A percentile compares a stretch with the other conserved stretches of the same genome.
Conservation (phyloP, 78 protist genomes). For the Speleostelium caveatum region DNA sequence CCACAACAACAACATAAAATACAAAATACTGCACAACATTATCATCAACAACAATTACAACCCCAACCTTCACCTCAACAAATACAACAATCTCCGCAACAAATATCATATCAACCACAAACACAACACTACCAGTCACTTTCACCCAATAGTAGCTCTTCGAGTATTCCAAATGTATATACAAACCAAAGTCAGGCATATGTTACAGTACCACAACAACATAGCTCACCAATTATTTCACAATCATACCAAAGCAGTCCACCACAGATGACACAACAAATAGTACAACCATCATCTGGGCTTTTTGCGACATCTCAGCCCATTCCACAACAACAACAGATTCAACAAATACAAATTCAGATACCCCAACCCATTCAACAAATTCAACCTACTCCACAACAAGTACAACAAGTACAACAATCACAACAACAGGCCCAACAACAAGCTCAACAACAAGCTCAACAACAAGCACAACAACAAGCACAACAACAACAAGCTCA, state of each 20-base stretch:
- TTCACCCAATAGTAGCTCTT: too few species aligned
- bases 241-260: too few species aligned
- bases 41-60: background rate
- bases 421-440: background rate
- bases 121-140: background rate
- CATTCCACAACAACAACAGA: slow-evolving; percentile 1
- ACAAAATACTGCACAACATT: background rate
- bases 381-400: background rate
- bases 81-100: background rate
- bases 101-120: background rate
- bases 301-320: background rate
- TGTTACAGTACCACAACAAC: background rate
- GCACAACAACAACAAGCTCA: slow-evolving; percentile 6
- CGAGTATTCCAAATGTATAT: too few species aligned
- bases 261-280: background rate
- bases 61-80: slow-evolving; percentile 1
- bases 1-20: slow-evolving; percentile 12
- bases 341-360: background rate
- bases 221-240: too few species aligned
- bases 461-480: background rate
- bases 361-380: background rate
- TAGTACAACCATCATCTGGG: background rate
- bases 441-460: background rate
- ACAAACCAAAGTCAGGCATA: background rate
- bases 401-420: background rate